Conservation (phyloP, 495 filamentous ascomycete species). For the Neohortaea acidophila region DNA sequence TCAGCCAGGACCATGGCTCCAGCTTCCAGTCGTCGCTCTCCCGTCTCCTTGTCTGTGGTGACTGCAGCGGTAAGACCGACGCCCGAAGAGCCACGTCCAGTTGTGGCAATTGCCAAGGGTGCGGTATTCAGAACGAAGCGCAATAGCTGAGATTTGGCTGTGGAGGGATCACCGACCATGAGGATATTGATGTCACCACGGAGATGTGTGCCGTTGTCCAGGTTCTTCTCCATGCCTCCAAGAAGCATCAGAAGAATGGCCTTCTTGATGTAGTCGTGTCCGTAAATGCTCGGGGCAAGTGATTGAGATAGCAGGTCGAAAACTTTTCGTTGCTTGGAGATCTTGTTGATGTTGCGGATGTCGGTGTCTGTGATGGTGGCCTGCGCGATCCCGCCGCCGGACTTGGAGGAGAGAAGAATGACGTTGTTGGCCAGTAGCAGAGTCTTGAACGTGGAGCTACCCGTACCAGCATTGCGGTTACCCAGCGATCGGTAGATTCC, state of each 20-base stretch:
- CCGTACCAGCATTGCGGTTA: conserved; percentile 77
- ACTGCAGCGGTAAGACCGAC: conserved; percentile 97
- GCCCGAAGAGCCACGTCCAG: conserved; percentile 90
- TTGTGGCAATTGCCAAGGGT: conserved; percentile 91
- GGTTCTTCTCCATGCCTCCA: conserved; percentile 96
- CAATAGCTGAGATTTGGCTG: conserved; percentile 92
- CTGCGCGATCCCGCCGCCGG: conserved; percentile 83
- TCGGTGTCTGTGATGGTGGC: conserved; percentile 93
- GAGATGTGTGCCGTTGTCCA: conserved; percentile 95
- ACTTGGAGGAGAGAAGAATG: conserved; percentile 88
- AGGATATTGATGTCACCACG: conserved; percentile 98
- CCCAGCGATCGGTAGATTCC: conserved; percentile 87
- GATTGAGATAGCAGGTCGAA: conserved; percentile 93
- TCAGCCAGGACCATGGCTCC: conserved; percentile 98
- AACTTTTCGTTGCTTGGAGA: conserved; percentile 86
- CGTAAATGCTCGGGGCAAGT: conserved; percentile 92
- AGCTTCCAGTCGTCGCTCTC: conserved; percentile 84
- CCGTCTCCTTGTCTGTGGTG: conserved; percentile 92
- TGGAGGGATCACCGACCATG: conserved; percentile 98
- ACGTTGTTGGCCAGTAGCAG: conserved; percentile 88
- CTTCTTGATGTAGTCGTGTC: conserved; percentile 96
- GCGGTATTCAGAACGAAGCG: conserved; percentile 97
- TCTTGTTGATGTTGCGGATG: conserved; percentile 96
- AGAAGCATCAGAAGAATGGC: conserved; percentile 93
- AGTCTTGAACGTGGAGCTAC: conserved; percentile 84